Conservation (phyloP, 2,329 filamentous ascomycete species). For the Calonectria fujianensis region DNA sequence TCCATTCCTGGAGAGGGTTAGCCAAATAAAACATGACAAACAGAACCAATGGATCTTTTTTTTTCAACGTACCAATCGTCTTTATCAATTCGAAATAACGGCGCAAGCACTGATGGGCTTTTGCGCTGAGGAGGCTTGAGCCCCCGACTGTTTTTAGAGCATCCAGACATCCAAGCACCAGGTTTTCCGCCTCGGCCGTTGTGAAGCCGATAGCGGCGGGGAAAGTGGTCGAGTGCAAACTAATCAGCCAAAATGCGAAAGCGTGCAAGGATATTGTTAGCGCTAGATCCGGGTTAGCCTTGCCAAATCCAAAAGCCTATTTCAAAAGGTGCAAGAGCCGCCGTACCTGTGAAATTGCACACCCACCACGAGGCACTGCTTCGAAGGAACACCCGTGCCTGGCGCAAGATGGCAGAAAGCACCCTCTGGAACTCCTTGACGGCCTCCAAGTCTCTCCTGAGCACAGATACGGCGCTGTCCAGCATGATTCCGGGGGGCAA, state of each 20-base stretch:
- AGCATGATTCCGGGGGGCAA: constrained; percentile 37
- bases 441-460: constrained; percentile 48
- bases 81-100: constrained; percentile 45
- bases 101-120: constrained; percentile 50
- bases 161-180: constrained; percentile 42
- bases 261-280: constrained; percentile 55
- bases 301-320: not conserved
- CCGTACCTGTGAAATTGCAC: constrained; percentile 57
- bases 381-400: constrained; percentile 50
- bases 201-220: constrained; percentile 32
- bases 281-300: constrained; percentile 40
- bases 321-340: not conserved
- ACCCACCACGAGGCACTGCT: constrained; percentile 57
- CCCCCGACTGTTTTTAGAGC: constrained; percentile 45
- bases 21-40: not conserved
- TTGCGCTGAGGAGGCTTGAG: constrained; percentile 50
- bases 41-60: not conserved
- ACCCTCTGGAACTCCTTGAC: constrained; percentile 48
- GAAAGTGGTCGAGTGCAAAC: constrained; percentile 38
- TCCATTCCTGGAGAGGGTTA: constrained; percentile 9
- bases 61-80: constrained; percentile 33
- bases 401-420: constrained; percentile 43
- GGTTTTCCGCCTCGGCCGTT: constrained; percentile 39
- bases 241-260: constrained; percentile 54
- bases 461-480: constrained; percentile 45